Percentiles rank a stretch among this genome's conserved stretches.
These are phyloP conservation scores for Xylariales sp. DNA, from an alignment of 2,329 filamentous ascomycete species.

Conservation along the genomic window DNA sequence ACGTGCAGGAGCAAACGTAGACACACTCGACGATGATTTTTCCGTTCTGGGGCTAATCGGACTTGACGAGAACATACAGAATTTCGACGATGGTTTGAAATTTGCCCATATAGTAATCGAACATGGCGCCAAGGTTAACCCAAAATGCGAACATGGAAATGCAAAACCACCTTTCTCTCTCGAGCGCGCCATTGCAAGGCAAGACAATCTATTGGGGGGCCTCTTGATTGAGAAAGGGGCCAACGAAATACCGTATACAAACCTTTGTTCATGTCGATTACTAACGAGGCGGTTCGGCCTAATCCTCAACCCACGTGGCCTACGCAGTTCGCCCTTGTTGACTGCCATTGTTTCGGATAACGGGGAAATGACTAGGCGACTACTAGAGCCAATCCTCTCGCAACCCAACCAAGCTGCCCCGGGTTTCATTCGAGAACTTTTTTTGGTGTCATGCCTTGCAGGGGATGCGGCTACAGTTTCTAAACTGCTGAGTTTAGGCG, in stretches of 20 bases:
- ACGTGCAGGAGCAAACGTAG: not conserved
- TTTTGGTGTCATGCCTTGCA: constrained; percentile 10
- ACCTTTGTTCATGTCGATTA: too few species aligned
- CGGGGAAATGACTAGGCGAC: not conserved
- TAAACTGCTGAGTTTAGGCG: not conserved
- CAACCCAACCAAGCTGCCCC: not conserved
- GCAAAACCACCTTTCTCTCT: not conserved
- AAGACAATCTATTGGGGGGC: not conserved
- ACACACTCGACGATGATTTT: not conserved
- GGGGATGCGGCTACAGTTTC: constrained; percentile 6
- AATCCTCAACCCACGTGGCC: not conserved
- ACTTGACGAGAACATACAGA: not conserved
- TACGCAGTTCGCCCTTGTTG: constrained; percentile 2
- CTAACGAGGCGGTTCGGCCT: not conserved
- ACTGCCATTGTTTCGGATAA: constrained; percentile 15
- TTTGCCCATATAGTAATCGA: constrained; percentile 6
- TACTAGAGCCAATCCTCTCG: constrained; percentile 8
- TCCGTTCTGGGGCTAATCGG: not conserved
- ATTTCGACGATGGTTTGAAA: not conserved
- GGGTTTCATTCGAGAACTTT: not conserved
- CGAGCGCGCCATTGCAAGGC: constrained; percentile 1
- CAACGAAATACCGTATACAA: not conserved
- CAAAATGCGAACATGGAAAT: not conserved
- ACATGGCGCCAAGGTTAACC: constrained; percentile 2
- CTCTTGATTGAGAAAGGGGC: constrained; percentile 18